Evolutionary conservation across 192 early-diverging fungal species (phyloP), one percentile per base, ranked within the genome.

Genomic region (Geranomyces michiganensis): DNA sequence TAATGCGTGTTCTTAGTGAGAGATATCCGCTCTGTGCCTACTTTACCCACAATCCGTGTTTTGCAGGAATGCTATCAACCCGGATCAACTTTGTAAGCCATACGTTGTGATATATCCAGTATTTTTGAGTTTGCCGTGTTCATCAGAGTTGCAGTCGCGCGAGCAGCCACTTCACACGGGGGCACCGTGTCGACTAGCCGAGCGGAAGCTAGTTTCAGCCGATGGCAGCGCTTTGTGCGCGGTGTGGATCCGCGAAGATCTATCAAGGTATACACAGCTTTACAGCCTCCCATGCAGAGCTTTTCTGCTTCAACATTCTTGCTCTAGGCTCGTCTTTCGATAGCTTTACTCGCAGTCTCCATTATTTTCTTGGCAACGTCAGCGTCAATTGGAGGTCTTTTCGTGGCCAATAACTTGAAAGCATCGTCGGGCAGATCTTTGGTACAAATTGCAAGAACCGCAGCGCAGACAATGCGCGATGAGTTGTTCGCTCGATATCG

Each of bases 291-390:
- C 41, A 29, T 45, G 21, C 46, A 26, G 3, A 56, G 6, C 21
- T n/a, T 55, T 32, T 14, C 30, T 36, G 31, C n/a, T 53, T 48
- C 46, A 30, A 8, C 29, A 3, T 65, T 8, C n/a, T 56, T 17
- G 22, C 31, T 72, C 24, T 14, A 72, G 70, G 1, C 33, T 41
- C 72, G 72, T 17, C 36, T 73, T 14, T 27, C 72, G 6, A 19
- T 73, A 6, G 64, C 56, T 0, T 26, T 73, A n/a, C 67, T 73
- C 33, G 4, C 30, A 10, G 62, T 73, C 49, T 65, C 64, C 0
- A 21, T 66, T 21, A 21, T 73, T 10, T 67, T 73, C 41, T 49
- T 73, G 14, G 55, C 30, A 26, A 59, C 56, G 13, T 73, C 72
- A 1, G 62, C 65, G 2, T 17, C 47, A 24, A 67, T 73, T 47